These are phyloP conservation scores for Chaetomium strumarium DNA, from an alignment of 2,329 filamentous ascomycete genomes.

Conservation along the genomic window DNA sequence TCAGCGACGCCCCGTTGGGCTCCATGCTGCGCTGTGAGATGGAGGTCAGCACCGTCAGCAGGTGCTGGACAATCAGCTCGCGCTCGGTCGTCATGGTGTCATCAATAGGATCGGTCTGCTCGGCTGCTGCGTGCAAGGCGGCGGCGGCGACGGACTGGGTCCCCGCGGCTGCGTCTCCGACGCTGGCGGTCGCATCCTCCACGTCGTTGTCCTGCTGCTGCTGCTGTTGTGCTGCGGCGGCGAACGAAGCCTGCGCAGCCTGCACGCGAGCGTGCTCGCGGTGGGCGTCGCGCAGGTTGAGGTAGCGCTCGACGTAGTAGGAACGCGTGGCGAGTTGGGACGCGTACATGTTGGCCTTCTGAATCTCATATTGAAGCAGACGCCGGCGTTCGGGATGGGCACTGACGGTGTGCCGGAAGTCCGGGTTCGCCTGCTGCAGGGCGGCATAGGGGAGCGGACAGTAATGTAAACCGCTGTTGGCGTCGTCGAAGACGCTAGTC, in stretches of 20 bases:
- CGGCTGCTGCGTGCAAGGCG: conserved; percentile 32
- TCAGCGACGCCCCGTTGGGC: conserved; percentile 57
- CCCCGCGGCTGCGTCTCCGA: conserved; percentile 20
- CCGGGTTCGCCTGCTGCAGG: conserved; percentile 29
- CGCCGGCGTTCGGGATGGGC: conserved; percentile 46
- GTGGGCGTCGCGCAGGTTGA: conserved; percentile 65
- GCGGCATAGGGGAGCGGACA: conserved; percentile 45
- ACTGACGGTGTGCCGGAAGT: conserved; percentile 45
- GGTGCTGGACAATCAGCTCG: conserved; percentile 73
- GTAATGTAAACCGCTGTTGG: conserved; percentile 41
- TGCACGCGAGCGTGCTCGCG: conserved; percentile 37
- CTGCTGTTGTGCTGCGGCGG: conserved; percentile 23
- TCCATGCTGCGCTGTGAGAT: conserved; percentile 85
- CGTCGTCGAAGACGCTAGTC: conserved; percentile 35
- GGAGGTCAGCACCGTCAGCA: conserved; percentile 66
- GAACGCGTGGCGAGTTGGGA: conserved; percentile 77
- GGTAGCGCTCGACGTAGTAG: conserved; percentile 82
- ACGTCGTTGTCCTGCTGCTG: conserved; percentile 28
- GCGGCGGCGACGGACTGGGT: conserved; percentile 17
- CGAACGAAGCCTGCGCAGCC: conserved; percentile 31
- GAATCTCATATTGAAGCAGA: conserved; percentile 74
- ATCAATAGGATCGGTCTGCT: conserved; percentile 45
- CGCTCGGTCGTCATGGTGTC: conserved; percentile 67
- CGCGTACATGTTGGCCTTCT: conserved; percentile 84
- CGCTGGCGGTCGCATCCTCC: conserved; percentile 26